A percentile compares a stretch with the other conserved stretches of the same genome.
phyloP scores from a whole-genome alignment of 2,329 filamentous ascomycete species.

The Clarireedia homoeocarpa region DNA sequence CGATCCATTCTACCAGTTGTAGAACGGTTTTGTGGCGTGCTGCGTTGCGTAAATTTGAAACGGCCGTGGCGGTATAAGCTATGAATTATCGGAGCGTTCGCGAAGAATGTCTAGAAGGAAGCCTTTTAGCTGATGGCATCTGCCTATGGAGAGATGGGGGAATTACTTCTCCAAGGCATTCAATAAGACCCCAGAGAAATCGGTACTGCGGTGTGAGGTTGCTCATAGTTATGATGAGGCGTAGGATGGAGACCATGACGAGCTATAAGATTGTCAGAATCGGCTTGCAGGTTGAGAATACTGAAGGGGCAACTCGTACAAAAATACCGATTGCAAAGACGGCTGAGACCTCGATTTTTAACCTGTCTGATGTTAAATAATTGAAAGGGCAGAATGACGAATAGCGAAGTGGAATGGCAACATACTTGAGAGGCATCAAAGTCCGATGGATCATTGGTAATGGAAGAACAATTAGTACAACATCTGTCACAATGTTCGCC shows the following conservation, averaged over 20 bases:
- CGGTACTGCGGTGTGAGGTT: not conserved
- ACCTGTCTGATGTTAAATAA: constrained; percentile 1
- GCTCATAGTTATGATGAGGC: not conserved
- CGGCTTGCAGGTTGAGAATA: not conserved
- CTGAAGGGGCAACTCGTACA: constrained; percentile 4
- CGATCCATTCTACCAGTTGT: not conserved
- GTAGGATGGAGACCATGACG: constrained; percentile 10
- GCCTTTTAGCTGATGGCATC: not conserved
- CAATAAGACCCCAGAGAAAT: constrained; percentile 10
- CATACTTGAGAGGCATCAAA: constrained; percentile 9
- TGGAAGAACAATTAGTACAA: constrained; percentile 17
- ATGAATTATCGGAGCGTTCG: constrained; percentile 21
- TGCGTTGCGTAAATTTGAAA: not conserved
- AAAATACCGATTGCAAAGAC: constrained; percentile 15
- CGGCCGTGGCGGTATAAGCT: constrained; percentile 16
- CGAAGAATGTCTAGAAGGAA: constrained; percentile 14
- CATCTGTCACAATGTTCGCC: constrained; percentile 14
- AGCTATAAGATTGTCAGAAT: constrained; percentile 5
- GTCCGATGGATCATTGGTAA: constrained; percentile 16
- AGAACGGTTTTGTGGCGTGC: not conserved
- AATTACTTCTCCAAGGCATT: constrained; percentile 19
- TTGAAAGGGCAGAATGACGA: not conserved
- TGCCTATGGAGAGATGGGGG: too few species aligned
- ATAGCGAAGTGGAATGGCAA: not conserved
- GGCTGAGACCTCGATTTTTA: constrained; percentile 11